Percentiles rank a stretch among this genome's conserved stretches.
phyloP scores from a whole-genome alignment of 2,329 filamentous ascomycete genomes.

The Daldinia sp. region DNA sequence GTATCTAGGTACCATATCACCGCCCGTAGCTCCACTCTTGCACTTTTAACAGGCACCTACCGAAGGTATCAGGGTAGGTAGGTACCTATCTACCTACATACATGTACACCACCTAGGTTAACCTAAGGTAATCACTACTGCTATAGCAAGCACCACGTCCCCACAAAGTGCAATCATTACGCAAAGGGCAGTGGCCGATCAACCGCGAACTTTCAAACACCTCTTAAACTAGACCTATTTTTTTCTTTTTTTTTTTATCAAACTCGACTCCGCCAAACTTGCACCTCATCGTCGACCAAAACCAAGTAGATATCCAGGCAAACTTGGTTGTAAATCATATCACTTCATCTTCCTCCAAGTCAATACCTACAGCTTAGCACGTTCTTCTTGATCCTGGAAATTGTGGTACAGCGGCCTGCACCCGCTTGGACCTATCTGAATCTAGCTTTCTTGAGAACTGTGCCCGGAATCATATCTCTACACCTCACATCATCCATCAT shows the following conservation, averaged over 20 bases:
- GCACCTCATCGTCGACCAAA: slow-evolving; percentile 31
- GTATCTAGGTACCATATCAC: background rate
- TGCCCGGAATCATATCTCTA: slow-evolving; percentile 39
- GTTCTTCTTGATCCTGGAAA: slow-evolving; percentile 35
- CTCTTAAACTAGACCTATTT: slow-evolving; percentile 30
- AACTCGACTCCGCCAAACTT: slow-evolving; percentile 32
- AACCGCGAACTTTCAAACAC: slow-evolving; percentile 40
- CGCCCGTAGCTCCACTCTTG: background rate
- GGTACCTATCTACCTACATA: background rate
- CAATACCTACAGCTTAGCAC: slow-evolving; percentile 7
- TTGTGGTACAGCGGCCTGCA: slow-evolving; percentile 51
- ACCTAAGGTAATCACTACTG: slow-evolving; percentile 10
- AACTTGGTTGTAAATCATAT: slow-evolving; percentile 15
- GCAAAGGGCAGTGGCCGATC: slow-evolving; percentile 40
- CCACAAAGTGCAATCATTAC: slow-evolving; percentile 40
- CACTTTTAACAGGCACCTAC: background rate
- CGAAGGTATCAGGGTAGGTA: too few relatives aligned
- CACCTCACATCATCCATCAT: slow-evolving; percentile 39
- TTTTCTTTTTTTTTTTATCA: slow-evolving; percentile 35
- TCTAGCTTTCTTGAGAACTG: slow-evolving; percentile 44
- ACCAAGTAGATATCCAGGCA: slow-evolving; percentile 15
- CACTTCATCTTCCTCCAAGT: slow-evolving; percentile 6
- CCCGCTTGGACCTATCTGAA: slow-evolving; percentile 47
- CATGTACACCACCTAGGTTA: background rate
- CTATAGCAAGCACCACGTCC: slow-evolving; percentile 29